Evolutionary conservation across 140 eudicot species (phyloP), one percentile per base, ranked within the genome.

Genomic region (Erigeron philadelphicus): DNA sequence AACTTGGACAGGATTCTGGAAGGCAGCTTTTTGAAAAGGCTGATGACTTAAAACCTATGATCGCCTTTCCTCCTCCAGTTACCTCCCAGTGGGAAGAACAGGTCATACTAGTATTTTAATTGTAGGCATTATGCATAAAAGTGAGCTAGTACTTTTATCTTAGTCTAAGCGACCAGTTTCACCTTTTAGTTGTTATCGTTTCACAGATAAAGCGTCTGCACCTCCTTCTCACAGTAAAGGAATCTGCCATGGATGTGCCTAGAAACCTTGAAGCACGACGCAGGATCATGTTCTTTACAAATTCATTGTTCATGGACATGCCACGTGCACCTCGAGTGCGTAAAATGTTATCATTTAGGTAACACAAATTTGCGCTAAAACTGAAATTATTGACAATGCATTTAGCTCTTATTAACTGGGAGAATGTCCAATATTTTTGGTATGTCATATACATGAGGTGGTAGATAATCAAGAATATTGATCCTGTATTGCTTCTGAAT

Each of bases 261-360:
- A 84, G 85, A 44, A 89, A 89, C 76, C 95, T 89, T 75, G 95
- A 89, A 83, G 95, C 95, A 57, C 84, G 89, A 31, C 70, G 96
- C 65, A 84, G 96, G 80, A 81, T 89, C 53, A 77, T 89, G 76
- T 89, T 89, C 81, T 86, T 89, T 72, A 75, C 96, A 52, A 86
- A 86, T 74, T 89, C 96, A 63, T 78, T 89, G 54, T 89, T 86
- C 78, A 89, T 87, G 96, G 73, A 89, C 55, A 89, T 87, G 96
- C 95, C 95, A 77, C 85, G 86, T 18, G 95, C 96, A 64, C 95
- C 96, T 71, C 84, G 71, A 72, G 96, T 84, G 45, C 87, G 89
- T 48, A 84, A 84, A 78, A 87, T 89, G 95, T 87, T 84, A 43
- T 86, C 95, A 17, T 89, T 89, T 80, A 84, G 90, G 96, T 89